Base-by-base conservation (phyloP, 1,139 yeast genomes). In the Saccharomyces pastorianus region DNA sequence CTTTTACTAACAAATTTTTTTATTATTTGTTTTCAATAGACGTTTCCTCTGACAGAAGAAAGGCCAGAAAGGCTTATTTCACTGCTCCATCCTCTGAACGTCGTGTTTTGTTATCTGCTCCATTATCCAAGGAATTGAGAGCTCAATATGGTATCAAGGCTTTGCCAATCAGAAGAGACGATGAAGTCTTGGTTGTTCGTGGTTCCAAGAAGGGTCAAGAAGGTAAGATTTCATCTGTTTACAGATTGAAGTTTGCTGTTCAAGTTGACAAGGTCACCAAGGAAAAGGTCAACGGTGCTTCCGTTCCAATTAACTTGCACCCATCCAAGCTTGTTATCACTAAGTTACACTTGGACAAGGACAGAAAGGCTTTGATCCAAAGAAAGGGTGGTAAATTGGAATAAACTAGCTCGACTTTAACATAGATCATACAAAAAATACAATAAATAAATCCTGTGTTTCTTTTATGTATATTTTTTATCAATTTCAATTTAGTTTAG, bases 31-130 rank as follows among this genome's bases (percentile, higher is more conserved):
- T 29, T 29, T 29, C n/a, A 11, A 29, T 29, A 29, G 32, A 29
- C 32, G 98, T 93, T 80, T 90, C 99, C 74, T 86, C 96, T 78
- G 93, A 97, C 76, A 95, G 99, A 84, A 87, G 96, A 79, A 93
- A 93, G 88, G 84, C 98, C 79, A 91, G 99, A 88, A 93, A 93
- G 91, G 99, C 99, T 78, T 87, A 95, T 88, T 95, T 95, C 91
- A 81, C 82, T 72, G 95, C 99, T 69, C 95, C 99, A 73, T 93
- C 99, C 68, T 87, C 93, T 68, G 90, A 81, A 75, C 90, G 98
- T 83, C 90, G 99, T 82, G 81, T 79, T 70, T 81, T 95, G 78
- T 82, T 95, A 86, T 87, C 97, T 73, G 99, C 99, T 77, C 97
- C 99, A 73, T 86, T 95, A 74, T 93, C 99, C 72, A 93, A 95